These are phyloP conservation scores for Metarhizium guizhouense DNA, from an alignment of 2,329 filamentous ascomycete genomes.

Conservation along the genomic window DNA sequence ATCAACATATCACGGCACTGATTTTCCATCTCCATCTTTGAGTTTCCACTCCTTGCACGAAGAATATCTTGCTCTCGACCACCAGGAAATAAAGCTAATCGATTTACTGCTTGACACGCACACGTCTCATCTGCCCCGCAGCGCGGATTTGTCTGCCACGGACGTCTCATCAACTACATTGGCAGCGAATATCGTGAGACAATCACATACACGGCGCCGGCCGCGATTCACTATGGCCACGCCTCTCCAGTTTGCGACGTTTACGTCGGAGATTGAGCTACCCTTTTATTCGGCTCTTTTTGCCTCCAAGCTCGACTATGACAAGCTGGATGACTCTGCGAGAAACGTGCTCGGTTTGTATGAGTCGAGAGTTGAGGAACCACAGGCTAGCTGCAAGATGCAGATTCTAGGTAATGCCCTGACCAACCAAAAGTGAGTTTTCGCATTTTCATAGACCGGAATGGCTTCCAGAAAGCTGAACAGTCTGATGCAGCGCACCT, in stretches of 20 bases:
- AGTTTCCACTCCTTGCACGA: background rate
- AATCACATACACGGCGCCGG: background rate
- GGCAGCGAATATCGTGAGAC: background rate
- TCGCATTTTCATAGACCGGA: background rate
- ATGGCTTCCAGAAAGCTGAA: background rate
- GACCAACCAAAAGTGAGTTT: conserved; percentile 68
- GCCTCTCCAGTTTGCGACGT: conserved; percentile 67
- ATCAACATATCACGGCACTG: background rate
- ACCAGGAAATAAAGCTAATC: background rate
- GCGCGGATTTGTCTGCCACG: background rate
- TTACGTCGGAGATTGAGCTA: conserved; percentile 88
- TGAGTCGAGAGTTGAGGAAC: conserved; percentile 67
- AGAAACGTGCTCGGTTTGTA: conserved; percentile 82
- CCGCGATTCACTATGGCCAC: conserved; percentile 36
- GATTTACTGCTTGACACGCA: background rate
- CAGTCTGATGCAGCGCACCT: conserved; percentile 45
- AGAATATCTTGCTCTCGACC: background rate
- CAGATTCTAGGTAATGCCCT: conserved; percentile 84
- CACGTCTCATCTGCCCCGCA: background rate
- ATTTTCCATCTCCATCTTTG: background rate
- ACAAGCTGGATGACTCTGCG: conserved; percentile 91
- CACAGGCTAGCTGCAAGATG: conserved; percentile 75
- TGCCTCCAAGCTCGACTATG: conserved; percentile 87
- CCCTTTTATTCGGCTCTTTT: conserved; percentile 94
- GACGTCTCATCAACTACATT: background rate